Evolutionary conservation across 2,329 filamentous ascomycete genomes (phyloP).

Genomic region (Epichloe festucae): DNA sequence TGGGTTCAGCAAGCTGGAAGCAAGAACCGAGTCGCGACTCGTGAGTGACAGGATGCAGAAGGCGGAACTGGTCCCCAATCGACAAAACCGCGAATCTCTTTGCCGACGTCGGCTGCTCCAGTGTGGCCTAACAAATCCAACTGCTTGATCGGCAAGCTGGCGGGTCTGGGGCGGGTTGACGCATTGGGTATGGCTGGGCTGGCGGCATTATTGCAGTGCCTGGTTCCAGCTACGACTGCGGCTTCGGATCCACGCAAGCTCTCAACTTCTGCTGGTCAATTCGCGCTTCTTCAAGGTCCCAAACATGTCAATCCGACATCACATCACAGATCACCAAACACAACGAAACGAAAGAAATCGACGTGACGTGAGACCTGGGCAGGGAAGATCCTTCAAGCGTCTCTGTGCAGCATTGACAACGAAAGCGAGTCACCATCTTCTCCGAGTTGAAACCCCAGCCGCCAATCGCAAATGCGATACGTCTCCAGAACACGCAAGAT

Average conservation of each 20-base stretch:
- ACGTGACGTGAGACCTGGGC: no score
- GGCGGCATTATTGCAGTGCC: no score
- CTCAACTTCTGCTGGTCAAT: background rate
- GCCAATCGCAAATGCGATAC: background rate
- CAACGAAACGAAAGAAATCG: no score
- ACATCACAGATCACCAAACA: no score
- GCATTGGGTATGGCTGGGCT: no score
- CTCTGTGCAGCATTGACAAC: background rate
- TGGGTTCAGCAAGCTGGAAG: background rate
- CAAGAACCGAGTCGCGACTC: background rate
- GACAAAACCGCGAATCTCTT: background rate
- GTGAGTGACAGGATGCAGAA: background rate
- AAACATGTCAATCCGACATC: no score
- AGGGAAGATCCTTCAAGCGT: background rate
- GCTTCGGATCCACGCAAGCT: background rate
- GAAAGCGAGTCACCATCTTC: no score
- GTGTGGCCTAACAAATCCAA: no score
- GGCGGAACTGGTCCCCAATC: background rate
- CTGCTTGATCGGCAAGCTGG: no score
- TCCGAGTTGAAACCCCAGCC: background rate
- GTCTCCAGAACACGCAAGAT: background rate
- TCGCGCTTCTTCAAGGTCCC: no score
- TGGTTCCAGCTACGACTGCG: background rate
- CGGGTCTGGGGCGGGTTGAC: no score
- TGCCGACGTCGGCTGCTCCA: constrained; percentile 7